Conservation (phyloP, 257 asterid genomes). For the Salvia miltiorrhiza region DNA sequence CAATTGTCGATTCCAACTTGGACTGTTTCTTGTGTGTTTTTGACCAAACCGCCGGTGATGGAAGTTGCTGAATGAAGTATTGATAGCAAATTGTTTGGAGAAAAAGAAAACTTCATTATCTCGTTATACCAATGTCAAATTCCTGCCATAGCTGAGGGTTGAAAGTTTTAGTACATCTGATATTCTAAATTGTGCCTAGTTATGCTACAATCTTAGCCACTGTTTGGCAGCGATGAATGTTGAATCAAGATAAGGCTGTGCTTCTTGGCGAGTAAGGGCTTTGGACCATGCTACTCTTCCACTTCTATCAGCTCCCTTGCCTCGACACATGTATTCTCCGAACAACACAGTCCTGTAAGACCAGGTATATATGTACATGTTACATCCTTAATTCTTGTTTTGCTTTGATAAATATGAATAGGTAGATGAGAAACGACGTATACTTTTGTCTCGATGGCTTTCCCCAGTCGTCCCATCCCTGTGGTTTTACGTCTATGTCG, state of each 20-base stretch:
- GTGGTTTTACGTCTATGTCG: slow-evolving; percentile 30
- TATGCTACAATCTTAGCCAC: slow-evolving; percentile 44
- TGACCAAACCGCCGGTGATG: too few relatives aligned
- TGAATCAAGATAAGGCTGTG: slow-evolving; percentile 31
- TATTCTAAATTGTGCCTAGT: not conserved
- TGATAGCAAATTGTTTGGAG: not conserved
- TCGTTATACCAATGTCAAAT: too few relatives aligned
- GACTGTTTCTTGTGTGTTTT: too few relatives aligned
- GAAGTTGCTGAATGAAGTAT: not conserved
- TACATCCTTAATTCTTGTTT: not conserved
- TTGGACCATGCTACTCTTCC: slow-evolving; percentile 57
- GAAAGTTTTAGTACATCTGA: not conserved
- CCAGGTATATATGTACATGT: not conserved
- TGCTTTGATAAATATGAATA: not conserved
- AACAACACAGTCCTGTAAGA: slow-evolving; percentile 41
- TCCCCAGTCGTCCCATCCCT: slow-evolving; percentile 66
- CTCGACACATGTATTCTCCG: slow-evolving; percentile 55
- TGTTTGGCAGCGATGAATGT: slow-evolving; percentile 40
- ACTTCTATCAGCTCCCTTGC: slow-evolving; percentile 54
- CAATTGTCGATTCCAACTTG: too few relatives aligned
- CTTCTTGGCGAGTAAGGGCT: slow-evolving; percentile 31
- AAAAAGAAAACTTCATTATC: not conserved
- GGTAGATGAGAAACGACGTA: not conserved
- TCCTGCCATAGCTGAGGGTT: not conserved
- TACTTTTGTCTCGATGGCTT: slow-evolving; percentile 32